A percentile compares a stretch with the other conserved stretches of the same genome.
Evolutionary conservation across 768 basidiomycete genomes (phyloP).

Genomic region (Collybiopsis luxurians): DNA sequence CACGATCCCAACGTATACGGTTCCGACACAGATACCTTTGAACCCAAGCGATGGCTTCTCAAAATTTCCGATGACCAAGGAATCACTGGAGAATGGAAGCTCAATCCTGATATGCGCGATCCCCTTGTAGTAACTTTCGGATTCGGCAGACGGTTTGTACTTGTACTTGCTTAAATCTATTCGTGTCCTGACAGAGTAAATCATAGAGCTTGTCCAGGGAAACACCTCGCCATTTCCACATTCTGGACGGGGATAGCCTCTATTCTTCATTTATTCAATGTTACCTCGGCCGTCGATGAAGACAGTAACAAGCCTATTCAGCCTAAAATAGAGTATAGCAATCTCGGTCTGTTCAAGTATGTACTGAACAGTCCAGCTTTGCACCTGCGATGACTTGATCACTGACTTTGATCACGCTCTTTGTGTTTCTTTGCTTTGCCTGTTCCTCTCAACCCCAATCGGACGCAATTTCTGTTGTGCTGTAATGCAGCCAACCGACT

Average conservation of each 20-base stretch:
- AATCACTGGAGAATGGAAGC: neutral
- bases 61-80: neutral
- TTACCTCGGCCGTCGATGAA: conserved; percentile 22
- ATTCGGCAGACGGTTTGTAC: too few species aligned
- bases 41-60: too few species aligned
- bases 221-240: conserved; percentile 23
- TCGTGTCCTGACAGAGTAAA: too few species aligned
- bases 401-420: too few species aligned
- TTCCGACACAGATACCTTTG: too few species aligned
- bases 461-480: neutral
- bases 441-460: neutral
- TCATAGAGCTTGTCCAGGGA: conserved; percentile 22
- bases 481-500: conserved; percentile 10
- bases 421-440: too few species aligned
- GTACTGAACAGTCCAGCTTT: too few species aligned
- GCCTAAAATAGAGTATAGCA: conserved; percentile 25
- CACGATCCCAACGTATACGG: neutral
- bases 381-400: neutral
- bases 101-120: neutral
- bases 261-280: conserved; percentile 28
- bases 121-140: too few species aligned
- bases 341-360: too few species aligned
- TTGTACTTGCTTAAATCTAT: too few species aligned
- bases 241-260: conserved; percentile 27
- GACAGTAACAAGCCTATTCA: conserved; percentile 18